phyloP scores from a whole-genome alignment of 352 stramenopile species.

The Albugo candida region DNA sequence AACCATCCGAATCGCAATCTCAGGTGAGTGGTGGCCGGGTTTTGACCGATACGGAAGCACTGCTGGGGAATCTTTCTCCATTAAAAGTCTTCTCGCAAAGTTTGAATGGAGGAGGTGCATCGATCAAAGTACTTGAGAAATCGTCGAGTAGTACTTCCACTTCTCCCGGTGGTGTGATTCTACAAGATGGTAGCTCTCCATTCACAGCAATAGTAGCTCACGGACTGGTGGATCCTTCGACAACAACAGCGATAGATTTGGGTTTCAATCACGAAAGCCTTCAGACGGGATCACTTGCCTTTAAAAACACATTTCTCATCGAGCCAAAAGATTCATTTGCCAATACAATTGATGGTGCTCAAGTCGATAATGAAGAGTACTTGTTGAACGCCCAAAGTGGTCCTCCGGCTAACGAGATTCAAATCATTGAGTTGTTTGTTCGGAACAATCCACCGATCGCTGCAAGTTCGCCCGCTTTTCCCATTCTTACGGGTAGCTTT shows the following conservation, averaged over 20 bases:
- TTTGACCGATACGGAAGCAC: no score
- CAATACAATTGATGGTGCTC: conserved; percentile 72
- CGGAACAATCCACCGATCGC: neutral
- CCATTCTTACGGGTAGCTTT: conserved; percentile 47
- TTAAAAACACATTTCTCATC: conserved; percentile 75
- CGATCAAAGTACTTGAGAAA: conserved; percentile 16
- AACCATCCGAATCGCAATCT: no score
- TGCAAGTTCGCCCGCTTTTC: no score
- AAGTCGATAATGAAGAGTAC: conserved; percentile 5
- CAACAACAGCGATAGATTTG: conserved; percentile 44
- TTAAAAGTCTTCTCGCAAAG: conserved; percentile 12
- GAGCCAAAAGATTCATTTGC: conserved; percentile 80
- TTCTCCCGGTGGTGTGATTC: conserved; percentile 12
- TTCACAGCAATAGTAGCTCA: conserved; percentile 38
- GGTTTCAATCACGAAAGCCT: conserved; percentile 29
- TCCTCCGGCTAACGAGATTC: conserved; percentile 61
- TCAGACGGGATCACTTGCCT: conserved; percentile 48
- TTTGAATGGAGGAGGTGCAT: conserved; percentile 15
- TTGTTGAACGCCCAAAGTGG: conserved; percentile 22
- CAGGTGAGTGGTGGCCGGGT: no score
- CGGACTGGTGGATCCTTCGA: conserved; percentile 28
- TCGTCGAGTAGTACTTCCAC: conserved; percentile 12
- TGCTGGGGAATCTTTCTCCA: conserved; percentile 24
- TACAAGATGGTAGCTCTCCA: conserved; percentile 24
- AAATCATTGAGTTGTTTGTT: conserved; percentile 81